Percentiles rank a stretch among this genome's conserved stretches.
phyloP scores from a whole-genome alignment of 345 rosid genomes.

The Syzygium grande region DNA sequence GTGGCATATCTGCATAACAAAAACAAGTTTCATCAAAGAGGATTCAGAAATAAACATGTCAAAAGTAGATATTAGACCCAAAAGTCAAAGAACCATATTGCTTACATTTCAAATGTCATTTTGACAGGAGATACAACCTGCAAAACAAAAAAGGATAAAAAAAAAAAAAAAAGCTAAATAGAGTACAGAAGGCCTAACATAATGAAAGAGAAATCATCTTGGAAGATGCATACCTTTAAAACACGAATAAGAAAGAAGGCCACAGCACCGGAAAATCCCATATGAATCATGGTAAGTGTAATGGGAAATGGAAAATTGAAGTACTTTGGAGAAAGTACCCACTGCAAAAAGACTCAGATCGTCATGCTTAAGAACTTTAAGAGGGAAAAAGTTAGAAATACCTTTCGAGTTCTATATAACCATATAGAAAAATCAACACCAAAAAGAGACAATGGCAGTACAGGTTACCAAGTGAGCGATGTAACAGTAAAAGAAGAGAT shows the following conservation, averaged over 20 bases:
- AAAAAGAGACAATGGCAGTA: neutral
- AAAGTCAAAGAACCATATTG: neutral
- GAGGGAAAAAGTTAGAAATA: neutral
- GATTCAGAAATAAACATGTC: neutral
- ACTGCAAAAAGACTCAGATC: slow-evolving; percentile 47
- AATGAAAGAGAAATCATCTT: neutral
- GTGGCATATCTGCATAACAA: slow-evolving; percentile 68
- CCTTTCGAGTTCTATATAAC: neutral
- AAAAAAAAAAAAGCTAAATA: neutral
- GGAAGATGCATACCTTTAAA: slow-evolving; percentile 59
- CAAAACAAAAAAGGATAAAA: neutral
- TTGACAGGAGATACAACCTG: slow-evolving; percentile 96
- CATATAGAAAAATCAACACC: neutral
- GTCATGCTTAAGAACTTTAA: neutral
- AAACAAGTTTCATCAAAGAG: neutral
- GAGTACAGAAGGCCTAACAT: neutral
- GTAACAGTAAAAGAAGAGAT: neutral
- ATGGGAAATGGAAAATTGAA: slow-evolving; percentile 92
- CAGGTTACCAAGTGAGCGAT: neutral
- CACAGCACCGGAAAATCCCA: slow-evolving; percentile 84
- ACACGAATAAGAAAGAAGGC: slow-evolving; percentile 88
- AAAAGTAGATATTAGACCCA: neutral
- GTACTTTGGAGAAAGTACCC: slow-evolving; percentile 96
- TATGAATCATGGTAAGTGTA: slow-evolving; percentile 95
- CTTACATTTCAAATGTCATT: slow-evolving; percentile 99